These are phyloP conservation scores for Solanum paucissectum DNA, from an alignment of 257 asterid species.

Conservation along the genomic window DNA sequence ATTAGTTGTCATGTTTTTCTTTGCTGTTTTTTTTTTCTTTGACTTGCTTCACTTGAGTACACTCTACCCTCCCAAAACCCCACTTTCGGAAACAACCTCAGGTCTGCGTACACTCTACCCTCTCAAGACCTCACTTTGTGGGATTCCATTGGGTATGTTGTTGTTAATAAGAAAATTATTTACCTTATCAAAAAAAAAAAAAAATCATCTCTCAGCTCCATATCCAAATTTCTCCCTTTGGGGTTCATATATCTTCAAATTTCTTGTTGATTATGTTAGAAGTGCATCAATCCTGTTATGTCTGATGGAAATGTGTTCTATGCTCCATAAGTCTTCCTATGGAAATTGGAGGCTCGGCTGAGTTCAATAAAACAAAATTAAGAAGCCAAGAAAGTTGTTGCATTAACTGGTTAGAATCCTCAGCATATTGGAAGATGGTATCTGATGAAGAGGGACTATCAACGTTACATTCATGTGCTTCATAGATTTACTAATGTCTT, in stretches of 20 bases:
- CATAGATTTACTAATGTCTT: neutral
- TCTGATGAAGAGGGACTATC: neutral
- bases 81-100: neutral
- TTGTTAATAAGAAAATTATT: neutral
- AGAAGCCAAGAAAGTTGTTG: neutral
- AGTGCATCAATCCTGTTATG: neutral
- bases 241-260: neutral
- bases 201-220: neutral
- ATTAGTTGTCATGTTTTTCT: neutral
- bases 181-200: neutral
- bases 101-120: neutral
- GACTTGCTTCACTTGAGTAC: neutral
- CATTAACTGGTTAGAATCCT: neutral
- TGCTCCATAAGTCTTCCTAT: neutral
- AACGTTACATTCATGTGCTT: neutral
- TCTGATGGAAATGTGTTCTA: neutral
- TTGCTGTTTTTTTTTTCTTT: neutral
- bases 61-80: neutral
- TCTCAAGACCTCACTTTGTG: neutral
- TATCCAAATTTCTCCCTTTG: neutral
- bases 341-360: neutral
- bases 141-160: neutral
- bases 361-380: neutral
- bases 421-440: neutral
- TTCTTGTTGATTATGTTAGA: neutral